Evolutionary conservation across 108 stramenopile species (phyloP).

Genomic region (Nitzschia sp.): DNA sequence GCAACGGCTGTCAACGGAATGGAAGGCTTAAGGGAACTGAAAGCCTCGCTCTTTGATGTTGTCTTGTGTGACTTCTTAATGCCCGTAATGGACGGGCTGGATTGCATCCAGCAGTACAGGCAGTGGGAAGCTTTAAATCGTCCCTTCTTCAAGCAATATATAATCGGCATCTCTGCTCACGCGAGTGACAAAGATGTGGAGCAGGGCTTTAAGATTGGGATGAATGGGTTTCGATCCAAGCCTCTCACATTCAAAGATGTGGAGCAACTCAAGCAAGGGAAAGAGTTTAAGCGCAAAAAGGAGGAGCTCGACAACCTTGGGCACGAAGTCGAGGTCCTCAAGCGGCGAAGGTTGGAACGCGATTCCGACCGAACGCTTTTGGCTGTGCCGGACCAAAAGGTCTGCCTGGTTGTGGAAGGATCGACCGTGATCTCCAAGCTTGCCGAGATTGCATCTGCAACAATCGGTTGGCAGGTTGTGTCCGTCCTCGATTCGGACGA

Average conservation of each 20-base stretch:
- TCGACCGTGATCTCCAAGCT: conserved; percentile 13
- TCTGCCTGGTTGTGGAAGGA: conserved; percentile 30
- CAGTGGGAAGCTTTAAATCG: conserved; percentile 50
- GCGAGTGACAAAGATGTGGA: conserved; percentile 53
- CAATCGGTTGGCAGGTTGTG: conserved; percentile 50
- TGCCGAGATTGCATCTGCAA: conserved; percentile 22
- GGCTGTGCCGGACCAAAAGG: background rate
- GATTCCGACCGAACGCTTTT: background rate
- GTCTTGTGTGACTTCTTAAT: conserved; percentile 77
- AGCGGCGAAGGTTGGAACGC: conserved; percentile 1
- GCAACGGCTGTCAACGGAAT: conserved; percentile 65
- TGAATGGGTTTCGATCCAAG: conserved; percentile 63
- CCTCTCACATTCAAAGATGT: conserved; percentile 54
- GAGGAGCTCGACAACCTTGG: conserved; percentile 20
- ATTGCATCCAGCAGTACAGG: conserved; percentile 67
- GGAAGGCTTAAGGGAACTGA: conserved; percentile 60
- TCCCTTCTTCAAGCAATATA: conserved; percentile 51
- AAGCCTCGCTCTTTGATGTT: conserved; percentile 54
- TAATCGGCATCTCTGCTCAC: conserved; percentile 74
- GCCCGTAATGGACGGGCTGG: conserved; percentile 82
- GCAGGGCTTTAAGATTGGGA: conserved; percentile 58
- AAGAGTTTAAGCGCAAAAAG: conserved; percentile 16
- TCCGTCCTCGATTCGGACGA: conserved; percentile 38
- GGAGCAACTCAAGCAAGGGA: conserved; percentile 46
- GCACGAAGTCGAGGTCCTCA: conserved; percentile 26